A percentile compares a stretch with the other conserved stretches of the same genome.
Conservation (phyloP, 805 yeast genomes). For the Candida chilensis region DNA sequence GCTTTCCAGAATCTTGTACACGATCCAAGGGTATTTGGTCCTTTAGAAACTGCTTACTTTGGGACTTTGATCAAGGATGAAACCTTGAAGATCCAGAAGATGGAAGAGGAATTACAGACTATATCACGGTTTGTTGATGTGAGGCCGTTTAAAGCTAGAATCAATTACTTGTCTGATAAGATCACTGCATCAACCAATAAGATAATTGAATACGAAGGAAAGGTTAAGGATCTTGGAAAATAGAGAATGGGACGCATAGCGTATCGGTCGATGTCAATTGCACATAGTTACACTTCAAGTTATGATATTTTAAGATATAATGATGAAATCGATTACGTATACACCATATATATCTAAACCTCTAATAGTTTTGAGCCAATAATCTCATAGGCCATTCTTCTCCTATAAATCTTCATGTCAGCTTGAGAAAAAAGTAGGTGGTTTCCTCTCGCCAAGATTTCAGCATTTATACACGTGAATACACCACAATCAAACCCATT, state of each 20-base stretch:
- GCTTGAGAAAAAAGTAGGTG: slow-evolving; percentile 48
- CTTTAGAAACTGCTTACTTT: slow-evolving; percentile 58
- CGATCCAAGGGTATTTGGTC: slow-evolving; percentile 46
- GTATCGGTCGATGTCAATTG: too few relatives aligned
- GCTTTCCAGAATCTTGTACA: slow-evolving; percentile 63
- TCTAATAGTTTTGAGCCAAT: too few relatives aligned
- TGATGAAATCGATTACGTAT: too few relatives aligned
- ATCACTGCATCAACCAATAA: slow-evolving; percentile 50
- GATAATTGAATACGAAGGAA: background rate
- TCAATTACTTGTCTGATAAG: slow-evolving; percentile 59
- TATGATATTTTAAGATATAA: too few relatives aligned
- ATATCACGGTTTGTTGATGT: slow-evolving; percentile 42
- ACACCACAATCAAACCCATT: slow-evolving; percentile 97
- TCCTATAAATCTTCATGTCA: slow-evolving; percentile 63
- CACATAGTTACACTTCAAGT: too few relatives aligned
- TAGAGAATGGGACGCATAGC: too few relatives aligned
- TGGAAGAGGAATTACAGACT: slow-evolving; percentile 65
- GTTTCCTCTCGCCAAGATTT: slow-evolving; percentile 42
- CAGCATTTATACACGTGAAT: slow-evolving; percentile 74
- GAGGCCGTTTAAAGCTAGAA: slow-evolving; percentile 49
- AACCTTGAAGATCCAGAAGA: slow-evolving; percentile 46
- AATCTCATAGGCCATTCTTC: slow-evolving; percentile 60
- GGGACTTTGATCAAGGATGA: slow-evolving; percentile 48
- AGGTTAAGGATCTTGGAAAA: too few relatives aligned
- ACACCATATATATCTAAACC: too few relatives aligned